phyloP scores from a whole-genome alignment of 305 asterid genomes.

The Plantago coronopus region DNA sequence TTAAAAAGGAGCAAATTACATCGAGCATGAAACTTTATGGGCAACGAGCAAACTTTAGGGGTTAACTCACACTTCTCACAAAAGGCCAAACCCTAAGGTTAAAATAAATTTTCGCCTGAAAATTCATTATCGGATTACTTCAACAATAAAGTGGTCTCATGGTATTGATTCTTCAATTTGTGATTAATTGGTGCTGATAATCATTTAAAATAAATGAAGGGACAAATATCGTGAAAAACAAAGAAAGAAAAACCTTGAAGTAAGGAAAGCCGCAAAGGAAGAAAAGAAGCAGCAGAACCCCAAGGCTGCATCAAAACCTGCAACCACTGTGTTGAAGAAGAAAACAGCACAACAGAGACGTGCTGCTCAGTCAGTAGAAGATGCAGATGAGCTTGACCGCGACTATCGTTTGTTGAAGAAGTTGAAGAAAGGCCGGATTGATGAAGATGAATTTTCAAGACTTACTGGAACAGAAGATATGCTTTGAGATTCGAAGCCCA shows the following conservation, averaged over 20 bases:
- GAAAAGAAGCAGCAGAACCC: conserved; percentile 37
- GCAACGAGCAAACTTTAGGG: too few relatives aligned
- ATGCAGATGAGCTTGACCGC: conserved; percentile 73
- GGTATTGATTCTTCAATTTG: background rate
- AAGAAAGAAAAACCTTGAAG: conserved; percentile 70
- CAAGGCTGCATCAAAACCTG: conserved; percentile 35
- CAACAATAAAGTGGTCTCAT: background rate
- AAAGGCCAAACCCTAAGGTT: too few relatives aligned
- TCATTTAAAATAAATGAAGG: conserved; percentile 35
- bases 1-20: too few relatives aligned
- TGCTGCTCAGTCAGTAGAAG: conserved; percentile 71
- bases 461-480: conserved; percentile 82
- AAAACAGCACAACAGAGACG: conserved; percentile 86
- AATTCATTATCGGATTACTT: background rate
- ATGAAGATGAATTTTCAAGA: conserved; percentile 66
- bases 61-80: too few relatives aligned
- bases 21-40: too few relatives aligned
- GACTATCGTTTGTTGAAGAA: conserved; percentile 79
- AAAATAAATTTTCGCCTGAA: background rate
- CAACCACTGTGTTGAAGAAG: conserved; percentile 46
- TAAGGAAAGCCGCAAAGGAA: conserved; percentile 54
- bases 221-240: conserved; percentile 85
- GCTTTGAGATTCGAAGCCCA: conserved; percentile 22
- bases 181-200: background rate
- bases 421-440: conserved; percentile 66